Conservation (phyloP, 139 green algal species). For the Picochlorum sp. region DNA sequence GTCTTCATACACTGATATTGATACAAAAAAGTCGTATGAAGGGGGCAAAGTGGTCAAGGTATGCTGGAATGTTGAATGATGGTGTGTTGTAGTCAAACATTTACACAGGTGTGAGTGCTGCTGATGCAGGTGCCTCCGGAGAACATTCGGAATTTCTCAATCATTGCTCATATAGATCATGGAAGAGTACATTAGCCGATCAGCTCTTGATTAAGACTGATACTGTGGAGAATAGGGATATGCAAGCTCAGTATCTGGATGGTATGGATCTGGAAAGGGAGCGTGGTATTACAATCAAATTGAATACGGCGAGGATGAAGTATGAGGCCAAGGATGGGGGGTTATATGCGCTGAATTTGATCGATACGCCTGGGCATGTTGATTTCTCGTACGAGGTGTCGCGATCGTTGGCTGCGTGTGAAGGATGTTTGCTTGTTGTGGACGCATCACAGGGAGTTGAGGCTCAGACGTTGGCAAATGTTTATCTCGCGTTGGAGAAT, state of each 20-base stretch:
- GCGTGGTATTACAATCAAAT: constrained; percentile 86
- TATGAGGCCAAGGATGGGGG: constrained; percentile 54
- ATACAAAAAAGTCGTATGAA: not conserved
- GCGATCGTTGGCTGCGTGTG: constrained; percentile 86
- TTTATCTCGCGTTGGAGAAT: constrained; percentile 95
- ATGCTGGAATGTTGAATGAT: not conserved
- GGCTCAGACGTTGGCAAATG: constrained; percentile 96
- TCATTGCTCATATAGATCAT: constrained; percentile 85
- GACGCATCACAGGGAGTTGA: constrained; percentile 94
- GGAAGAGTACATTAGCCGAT: constrained; percentile 73
- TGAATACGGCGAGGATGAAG: constrained; percentile 92
- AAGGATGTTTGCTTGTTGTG: constrained; percentile 95
- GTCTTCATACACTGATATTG: not conserved
- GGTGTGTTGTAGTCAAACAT: too few relatives aligned
- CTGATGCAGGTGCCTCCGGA: constrained; percentile 26
- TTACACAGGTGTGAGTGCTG: too few relatives aligned
- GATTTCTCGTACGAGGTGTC: constrained; percentile 87
- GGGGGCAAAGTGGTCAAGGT: not conserved
- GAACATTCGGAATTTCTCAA: constrained; percentile 72
- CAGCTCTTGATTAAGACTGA: constrained; percentile 72
- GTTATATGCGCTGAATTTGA: constrained; percentile 78
- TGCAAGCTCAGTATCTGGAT: constrained; percentile 88
- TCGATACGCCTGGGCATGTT: constrained; percentile 86
- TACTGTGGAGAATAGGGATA: constrained; percentile 70
- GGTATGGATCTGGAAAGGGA: constrained; percentile 78